Base-by-base conservation (phyloP, 371 early-diverging fungal genomes). In the Haplosporangium sp. region DNA sequence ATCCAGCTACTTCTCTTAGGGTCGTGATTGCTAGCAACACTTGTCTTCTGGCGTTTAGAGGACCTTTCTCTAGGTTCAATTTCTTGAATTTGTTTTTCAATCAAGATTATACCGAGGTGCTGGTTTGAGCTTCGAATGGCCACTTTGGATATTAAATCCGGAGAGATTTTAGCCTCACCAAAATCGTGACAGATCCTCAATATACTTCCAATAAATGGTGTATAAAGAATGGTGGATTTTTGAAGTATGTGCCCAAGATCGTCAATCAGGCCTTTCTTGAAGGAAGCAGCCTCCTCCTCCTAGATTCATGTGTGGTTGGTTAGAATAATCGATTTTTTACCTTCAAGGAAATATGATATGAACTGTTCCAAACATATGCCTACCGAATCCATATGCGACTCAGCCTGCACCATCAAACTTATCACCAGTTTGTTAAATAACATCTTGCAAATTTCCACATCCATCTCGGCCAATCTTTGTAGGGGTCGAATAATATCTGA, bases 401-500 rank as follows among this genome's bases (percentile, higher is more conserved):
- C 76, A 17, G 83, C 84, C 20, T 84, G 79, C 0, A 78, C 66
- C 27, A 85, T 69, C 34, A 90, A 72, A 15, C 86, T 61, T 7
- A 85, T 83, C 1, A 87, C 77, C 11, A 93, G 58, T 7, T 75
- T 81, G 17, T 87, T 79, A 63, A 91, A 89, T 3, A 93, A 62
- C 44, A 86, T 69, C 20, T 88, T 88, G 10, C 91, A 86, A 11
- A 92, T 85, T n/a, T 92, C 93, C 13, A 84, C 85, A 74, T 95
- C 95, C 34, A 84, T 71, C 44, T 84, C 76, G 1, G 90, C 89
- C 3, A 95, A 76, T 0, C 82, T 79, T 69, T 92, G 91, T 15
- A 95, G 83, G 0, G 95, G 95, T 10, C 77, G 75, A 1, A 95
- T 77, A 1, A 95, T 65, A 19, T 94, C 93, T 52, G 82, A 85